Percentiles rank a stretch among this genome's conserved stretches.
phyloP scores from a whole-genome alignment of 352 stramenopile genomes.

The Pythium dissotocum region DNA sequence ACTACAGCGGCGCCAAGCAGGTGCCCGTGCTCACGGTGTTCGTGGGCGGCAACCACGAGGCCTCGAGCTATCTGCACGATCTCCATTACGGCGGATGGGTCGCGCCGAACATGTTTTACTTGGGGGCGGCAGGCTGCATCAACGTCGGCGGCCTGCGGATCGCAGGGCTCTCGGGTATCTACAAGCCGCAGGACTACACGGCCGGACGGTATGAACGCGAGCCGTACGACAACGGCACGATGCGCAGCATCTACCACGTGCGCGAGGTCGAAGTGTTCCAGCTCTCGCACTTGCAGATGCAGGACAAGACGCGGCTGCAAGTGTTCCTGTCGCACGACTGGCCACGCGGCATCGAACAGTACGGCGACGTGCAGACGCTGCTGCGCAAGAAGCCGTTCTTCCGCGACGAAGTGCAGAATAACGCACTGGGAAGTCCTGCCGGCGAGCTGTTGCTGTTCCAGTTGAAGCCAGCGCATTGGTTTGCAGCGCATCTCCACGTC shows the following conservation, averaged over 20 bases:
- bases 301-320: conserved; percentile 62
- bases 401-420: conserved; percentile 91
- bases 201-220: conserved; percentile 87
- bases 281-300: conserved; percentile 94
- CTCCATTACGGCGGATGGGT: conserved; percentile 98
- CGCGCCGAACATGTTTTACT: conserved; percentile 98
- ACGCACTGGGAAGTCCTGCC: conserved; percentile 93
- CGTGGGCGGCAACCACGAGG: conserved; percentile 99
- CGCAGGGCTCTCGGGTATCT: conserved; percentile 97
- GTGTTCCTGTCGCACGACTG: conserved; percentile 98
- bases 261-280: conserved; percentile 93
- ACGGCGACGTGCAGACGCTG: conserved; percentile 91
- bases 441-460: conserved; percentile 91
- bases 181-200: conserved; percentile 92
- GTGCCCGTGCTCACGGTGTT: conserved; percentile 97
- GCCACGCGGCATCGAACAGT: conserved; percentile 95
- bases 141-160: conserved; percentile 93
- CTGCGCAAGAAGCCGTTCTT: conserved; percentile 95
- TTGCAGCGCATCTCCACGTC: conserved; percentile 97
- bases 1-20: conserved; percentile 92
- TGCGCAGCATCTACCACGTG: conserved; percentile 87
- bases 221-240: conserved; percentile 69
- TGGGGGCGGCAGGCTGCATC: conserved; percentile 94
- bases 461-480: conserved; percentile 95
- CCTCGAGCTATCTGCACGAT: conserved; percentile 96